These are phyloP conservation scores for Sporisorium iseilematis-ciliati DNA, from an alignment of 1,284 basidiomycete genomes.

Conservation along the genomic window DNA sequence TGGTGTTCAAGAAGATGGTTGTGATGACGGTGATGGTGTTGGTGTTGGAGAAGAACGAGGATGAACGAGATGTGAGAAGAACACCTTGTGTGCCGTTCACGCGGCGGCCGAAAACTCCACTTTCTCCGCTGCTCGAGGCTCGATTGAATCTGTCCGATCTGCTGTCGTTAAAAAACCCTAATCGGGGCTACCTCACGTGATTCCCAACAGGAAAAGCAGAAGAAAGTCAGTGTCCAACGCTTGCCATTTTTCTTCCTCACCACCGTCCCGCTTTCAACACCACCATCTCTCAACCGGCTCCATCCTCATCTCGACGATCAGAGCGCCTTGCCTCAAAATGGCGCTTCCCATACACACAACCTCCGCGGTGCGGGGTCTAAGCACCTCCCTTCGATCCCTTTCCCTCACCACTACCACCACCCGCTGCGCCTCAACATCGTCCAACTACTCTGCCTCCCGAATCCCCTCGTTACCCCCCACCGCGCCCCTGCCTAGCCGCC, in stretches of 20 bases:
- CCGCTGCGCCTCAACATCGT: slow-evolving; percentile 24
- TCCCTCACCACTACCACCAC: slow-evolving; percentile 1
- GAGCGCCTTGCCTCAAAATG: not conserved
- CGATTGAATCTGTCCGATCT: not conserved
- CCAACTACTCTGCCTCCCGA: slow-evolving; percentile 16
- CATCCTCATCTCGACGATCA: not conserved
- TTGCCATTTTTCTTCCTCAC: too few species aligned
- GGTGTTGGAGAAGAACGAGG: not conserved
- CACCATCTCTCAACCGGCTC: too few species aligned
- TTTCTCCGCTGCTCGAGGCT: not conserved
- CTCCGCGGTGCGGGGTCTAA: slow-evolving; percentile 7
- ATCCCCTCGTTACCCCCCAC: slow-evolving; percentile 31
- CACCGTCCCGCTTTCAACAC: too few species aligned
- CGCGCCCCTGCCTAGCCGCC: slow-evolving; percentile 47
- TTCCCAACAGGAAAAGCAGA: not conserved
- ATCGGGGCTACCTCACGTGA: slow-evolving; percentile 41
- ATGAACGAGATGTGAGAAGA: slow-evolving; percentile 3
- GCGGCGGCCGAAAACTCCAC: slow-evolving; percentile 2
- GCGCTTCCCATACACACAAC: not conserved
- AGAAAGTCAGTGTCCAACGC: too few species aligned
- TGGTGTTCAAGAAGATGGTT: not conserved
- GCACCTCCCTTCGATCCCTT: slow-evolving; percentile 11
- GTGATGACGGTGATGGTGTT: not conserved
- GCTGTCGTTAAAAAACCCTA: not conserved
- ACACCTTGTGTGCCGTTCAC: not conserved